phyloP scores from a whole-genome alignment of 148 eudicot species.

The Rhododendron henanense region DNA sequence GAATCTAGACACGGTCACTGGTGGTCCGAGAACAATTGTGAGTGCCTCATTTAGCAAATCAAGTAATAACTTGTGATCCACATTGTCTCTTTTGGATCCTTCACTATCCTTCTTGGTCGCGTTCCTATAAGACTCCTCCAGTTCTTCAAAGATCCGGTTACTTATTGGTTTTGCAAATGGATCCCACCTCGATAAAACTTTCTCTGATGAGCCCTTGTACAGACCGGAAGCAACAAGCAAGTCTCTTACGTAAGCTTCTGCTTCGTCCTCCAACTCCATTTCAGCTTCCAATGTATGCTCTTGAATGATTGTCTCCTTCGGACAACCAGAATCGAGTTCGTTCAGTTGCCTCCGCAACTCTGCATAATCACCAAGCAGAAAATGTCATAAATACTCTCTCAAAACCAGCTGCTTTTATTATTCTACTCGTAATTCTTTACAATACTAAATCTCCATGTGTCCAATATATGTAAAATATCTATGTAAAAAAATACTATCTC shows the following conservation, averaged over 20 bases:
- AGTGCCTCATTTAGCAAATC: constrained; percentile 79
- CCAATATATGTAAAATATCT: background rate
- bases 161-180: constrained; percentile 55
- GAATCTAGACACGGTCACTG: constrained; percentile 42
- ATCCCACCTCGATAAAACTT: background rate
- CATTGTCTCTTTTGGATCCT: constrained; percentile 19
- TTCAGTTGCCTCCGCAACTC: constrained; percentile 73
- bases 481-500: background rate
- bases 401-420: background rate
- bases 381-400: background rate
- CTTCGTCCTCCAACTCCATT: constrained; percentile 60
- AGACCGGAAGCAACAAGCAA: constrained; percentile 25
- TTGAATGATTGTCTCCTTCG: constrained; percentile 43
- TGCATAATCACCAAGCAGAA: constrained; percentile 14
- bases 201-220: too few relatives aligned
- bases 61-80: constrained; percentile 61
- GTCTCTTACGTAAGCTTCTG: constrained; percentile 67
- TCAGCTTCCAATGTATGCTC: constrained; percentile 53
- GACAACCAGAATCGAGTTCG: constrained; percentile 57
- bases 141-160: constrained; percentile 57
- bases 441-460: background rate
- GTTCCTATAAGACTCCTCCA: constrained; percentile 59
- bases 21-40: constrained; percentile 49
- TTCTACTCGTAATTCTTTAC: background rate
- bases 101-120: constrained; percentile 29